Conservation (phyloP, 2,329 filamentous ascomycete genomes). For the Fusarium pseudocircinatum region DNA sequence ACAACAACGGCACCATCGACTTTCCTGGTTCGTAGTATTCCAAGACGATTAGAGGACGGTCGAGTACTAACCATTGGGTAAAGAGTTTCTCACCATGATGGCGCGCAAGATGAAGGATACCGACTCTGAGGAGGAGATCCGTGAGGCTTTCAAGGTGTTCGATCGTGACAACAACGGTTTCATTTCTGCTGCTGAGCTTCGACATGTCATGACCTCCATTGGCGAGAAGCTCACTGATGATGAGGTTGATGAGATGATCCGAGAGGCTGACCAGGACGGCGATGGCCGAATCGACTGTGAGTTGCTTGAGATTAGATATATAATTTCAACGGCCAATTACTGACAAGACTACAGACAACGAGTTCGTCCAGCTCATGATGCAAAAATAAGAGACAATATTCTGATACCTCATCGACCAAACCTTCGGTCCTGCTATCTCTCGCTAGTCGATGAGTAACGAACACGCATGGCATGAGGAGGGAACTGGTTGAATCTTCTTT, state of each 20-base stretch:
- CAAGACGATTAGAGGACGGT: background rate
- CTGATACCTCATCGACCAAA: conserved; percentile 41
- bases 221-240: conserved; percentile 92
- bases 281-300: conserved; percentile 89
- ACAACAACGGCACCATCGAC: conserved; percentile 93
- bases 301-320: conserved; percentile 43
- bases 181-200: conserved; percentile 87
- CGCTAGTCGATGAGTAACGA: conserved; percentile 24
- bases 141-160: conserved; percentile 89
- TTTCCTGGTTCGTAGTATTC: conserved; percentile 76
- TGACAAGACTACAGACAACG: conserved; percentile 72
- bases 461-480: conserved; percentile 28
- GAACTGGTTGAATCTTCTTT: conserved; percentile 40
- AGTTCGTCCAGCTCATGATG: conserved; percentile 96
- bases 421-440: conserved; percentile 29
- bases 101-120: conserved; percentile 95
- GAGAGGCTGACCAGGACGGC: conserved; percentile 88
- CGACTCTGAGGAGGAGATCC: conserved; percentile 89
- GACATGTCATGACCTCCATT: conserved; percentile 92
- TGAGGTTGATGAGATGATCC: conserved; percentile 93
- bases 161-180: conserved; percentile 93
- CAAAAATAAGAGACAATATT: conserved; percentile 73
- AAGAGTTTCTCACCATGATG: conserved; percentile 95
- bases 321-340: background rate
- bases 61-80: conserved; percentile 28